Base-by-base conservation (phyloP, 2,329 filamentous ascomycete species). In the Nannizzia gypsea region DNA sequence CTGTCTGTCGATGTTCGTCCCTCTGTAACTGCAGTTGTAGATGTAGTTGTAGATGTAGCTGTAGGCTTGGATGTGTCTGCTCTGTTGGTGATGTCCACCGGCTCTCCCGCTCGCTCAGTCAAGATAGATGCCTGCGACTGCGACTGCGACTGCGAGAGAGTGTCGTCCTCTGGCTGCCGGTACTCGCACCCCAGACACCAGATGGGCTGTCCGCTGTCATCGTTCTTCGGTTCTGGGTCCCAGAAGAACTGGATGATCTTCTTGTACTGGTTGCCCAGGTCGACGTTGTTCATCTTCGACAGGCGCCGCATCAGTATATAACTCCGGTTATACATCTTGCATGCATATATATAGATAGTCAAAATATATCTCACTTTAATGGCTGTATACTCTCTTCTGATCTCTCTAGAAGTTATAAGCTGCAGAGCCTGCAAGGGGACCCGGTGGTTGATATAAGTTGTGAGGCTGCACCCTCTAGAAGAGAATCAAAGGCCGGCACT, bases 221-320 rank as follows among this genome's bases (percentile, higher is more conserved):
- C 85, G 74, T 96, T 96, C 63, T 82, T 83, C 4, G 90, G 91
- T 64, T 91, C 85, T 0, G 90, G 90, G 67, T 96, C 91, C 87
- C 90, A 96, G 69, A 97, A 86, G 76, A 89, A 90, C 74, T 92
- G 88, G 62, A 96, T 86, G 67, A 96, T 84, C 64, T 88, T 87
- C 73, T 89, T 88, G 70, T 86, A 84, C 66, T 88, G 86, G 66
- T 60, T 56, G 6, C 62, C 60, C 22, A 63, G 59, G 68, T 95
- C 89, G 60, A 88, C 83, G 60, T 81, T 84, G 68, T 80, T 80
- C 83, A 87, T 85, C 66, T 64, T 36, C 31, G 13, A 11, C 31
- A 8, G 31, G 61, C 59, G 60, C 52, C 2, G n/a, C 5, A 17
- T 50, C 44, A 50, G 44, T 26, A 26, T 50, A 22, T 50, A 3